These are phyloP conservation scores for Barnettozyma salicaria DNA, from an alignment of 805 yeast species.

Conservation along the genomic window DNA sequence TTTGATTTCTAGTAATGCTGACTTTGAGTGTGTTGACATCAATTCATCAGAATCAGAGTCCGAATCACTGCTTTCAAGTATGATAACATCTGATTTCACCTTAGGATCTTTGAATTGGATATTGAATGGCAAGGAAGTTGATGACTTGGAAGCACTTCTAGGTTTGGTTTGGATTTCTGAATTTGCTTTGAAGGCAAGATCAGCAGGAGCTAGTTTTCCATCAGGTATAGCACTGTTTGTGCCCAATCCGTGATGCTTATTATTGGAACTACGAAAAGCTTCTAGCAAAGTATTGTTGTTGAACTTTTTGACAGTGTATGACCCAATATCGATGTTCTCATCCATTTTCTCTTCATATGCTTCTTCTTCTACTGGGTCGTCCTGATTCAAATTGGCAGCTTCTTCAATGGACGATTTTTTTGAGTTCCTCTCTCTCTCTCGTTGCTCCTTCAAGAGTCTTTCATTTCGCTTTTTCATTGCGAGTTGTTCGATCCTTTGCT, in stretches of 20 bases:
- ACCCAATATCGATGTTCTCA: slow-evolving; percentile 10
- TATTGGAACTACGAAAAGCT: slow-evolving; percentile 23
- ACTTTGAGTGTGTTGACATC: slow-evolving; percentile 27
- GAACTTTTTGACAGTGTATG: slow-evolving; percentile 16
- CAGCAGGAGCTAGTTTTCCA: too few species aligned
- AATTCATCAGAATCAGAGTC: slow-evolving; percentile 17
- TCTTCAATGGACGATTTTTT: too few species aligned
- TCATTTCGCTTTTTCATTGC: slow-evolving; percentile 21
- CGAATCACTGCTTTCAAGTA: slow-evolving; percentile 21
- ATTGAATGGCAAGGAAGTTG: neutral
- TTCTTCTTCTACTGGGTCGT: slow-evolving; percentile 9
- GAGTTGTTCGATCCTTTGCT: slow-evolving; percentile 14
- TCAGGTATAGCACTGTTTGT: too few species aligned
- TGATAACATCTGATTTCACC: slow-evolving; percentile 6
- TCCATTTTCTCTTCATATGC: slow-evolving; percentile 11
- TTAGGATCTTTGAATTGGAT: slow-evolving; percentile 6
- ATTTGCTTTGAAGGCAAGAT: neutral
- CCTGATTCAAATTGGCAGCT: slow-evolving; percentile 10
- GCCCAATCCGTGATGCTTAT: too few species aligned
- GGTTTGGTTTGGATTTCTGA: neutral
- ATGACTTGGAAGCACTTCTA: neutral
- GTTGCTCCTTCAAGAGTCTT: slow-evolving; percentile 19
- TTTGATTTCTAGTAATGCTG: slow-evolving; percentile 30
- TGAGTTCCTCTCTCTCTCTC: slow-evolving; percentile 11
- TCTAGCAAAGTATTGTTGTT: slow-evolving; percentile 18